phyloP scores from a whole-genome alignment of 75 land plant genomes.

The Cunninghamia lanceolata region DNA sequence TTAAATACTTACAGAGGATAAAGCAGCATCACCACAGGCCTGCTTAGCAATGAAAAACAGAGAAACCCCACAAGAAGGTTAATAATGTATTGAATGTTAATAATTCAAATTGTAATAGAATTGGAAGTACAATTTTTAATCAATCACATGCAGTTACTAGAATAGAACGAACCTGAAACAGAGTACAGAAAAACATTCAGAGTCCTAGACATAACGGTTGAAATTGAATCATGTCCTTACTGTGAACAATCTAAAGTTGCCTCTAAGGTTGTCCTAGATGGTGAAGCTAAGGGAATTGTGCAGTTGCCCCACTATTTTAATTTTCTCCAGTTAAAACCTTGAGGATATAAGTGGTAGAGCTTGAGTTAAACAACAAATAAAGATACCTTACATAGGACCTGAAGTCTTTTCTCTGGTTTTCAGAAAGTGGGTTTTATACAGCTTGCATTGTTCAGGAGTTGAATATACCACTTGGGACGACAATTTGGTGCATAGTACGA shows the following conservation, averaged over 20 bases:
- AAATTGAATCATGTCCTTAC: background rate
- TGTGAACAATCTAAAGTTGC: background rate
- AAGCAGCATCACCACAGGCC: conserved; percentile 65
- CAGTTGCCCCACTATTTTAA: background rate
- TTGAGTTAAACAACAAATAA: no score
- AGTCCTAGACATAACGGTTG: background rate
- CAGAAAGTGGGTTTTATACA: no score
- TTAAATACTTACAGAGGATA: conserved; percentile 64
- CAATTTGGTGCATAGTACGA: no score
- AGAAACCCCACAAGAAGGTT: background rate
- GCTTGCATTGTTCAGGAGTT: no score
- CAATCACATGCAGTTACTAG: background rate
- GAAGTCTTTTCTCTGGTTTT: no score
- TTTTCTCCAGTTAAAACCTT: background rate
- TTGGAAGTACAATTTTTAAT: no score
- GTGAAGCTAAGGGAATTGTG: background rate
- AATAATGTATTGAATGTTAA: background rate
- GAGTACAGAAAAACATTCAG: background rate
- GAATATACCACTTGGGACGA: no score
- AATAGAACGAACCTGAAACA: background rate
- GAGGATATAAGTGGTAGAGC: background rate
- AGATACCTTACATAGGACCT: no score
- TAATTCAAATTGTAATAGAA: background rate
- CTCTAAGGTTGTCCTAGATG: background rate
- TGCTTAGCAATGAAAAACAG: conserved; percentile 16